Percentiles rank a stretch among this genome's conserved stretches.
Conservation (phyloP, 2,329 filamentous ascomycete genomes). For the Blastomyces percursus region DNA sequence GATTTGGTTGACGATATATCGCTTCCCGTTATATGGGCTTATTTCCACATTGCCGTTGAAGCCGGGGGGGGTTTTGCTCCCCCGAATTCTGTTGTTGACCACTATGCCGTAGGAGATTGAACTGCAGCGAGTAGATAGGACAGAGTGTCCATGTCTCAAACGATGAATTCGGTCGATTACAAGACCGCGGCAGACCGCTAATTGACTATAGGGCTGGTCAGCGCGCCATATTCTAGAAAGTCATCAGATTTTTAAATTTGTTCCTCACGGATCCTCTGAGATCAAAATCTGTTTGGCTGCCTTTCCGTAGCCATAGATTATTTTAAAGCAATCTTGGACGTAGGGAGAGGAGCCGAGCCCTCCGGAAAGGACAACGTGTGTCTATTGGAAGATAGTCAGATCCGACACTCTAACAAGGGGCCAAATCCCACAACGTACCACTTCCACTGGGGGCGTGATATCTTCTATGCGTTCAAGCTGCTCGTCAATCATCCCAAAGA, state of each 20-base stretch:
- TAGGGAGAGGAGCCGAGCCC: conserved; percentile 35
- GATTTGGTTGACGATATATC: conserved; percentile 3
- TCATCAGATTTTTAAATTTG: not conserved
- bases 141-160: not conserved
- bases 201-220: conserved; percentile 3
- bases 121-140: not conserved
- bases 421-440: not conserved
- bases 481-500: conserved; percentile 4
- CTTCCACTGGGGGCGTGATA: not conserved
- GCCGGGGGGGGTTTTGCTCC: not conserved
- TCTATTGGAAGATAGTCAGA: conserved; percentile 12
- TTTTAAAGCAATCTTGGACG: conserved; percentile 27
- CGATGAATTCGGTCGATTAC: conserved; percentile 6
- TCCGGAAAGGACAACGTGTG: conserved; percentile 32
- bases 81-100: not conserved
- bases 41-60: not conserved
- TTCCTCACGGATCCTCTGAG: conserved; percentile 2
- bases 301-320: conserved; percentile 3
- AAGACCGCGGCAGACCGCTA: conserved; percentile 5
- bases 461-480: not conserved
- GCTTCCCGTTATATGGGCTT: conserved; percentile 1
- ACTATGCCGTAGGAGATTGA: conserved; percentile 3
- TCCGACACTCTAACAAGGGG: not conserved
- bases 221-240: not conserved
- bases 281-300: conserved; percentile 1